Percentiles rank a stretch among this genome's conserved stretches.
Evolutionary conservation across 352 stramenopile genomes (phyloP).

Genomic region (Globisporangium radiosum): DNA sequence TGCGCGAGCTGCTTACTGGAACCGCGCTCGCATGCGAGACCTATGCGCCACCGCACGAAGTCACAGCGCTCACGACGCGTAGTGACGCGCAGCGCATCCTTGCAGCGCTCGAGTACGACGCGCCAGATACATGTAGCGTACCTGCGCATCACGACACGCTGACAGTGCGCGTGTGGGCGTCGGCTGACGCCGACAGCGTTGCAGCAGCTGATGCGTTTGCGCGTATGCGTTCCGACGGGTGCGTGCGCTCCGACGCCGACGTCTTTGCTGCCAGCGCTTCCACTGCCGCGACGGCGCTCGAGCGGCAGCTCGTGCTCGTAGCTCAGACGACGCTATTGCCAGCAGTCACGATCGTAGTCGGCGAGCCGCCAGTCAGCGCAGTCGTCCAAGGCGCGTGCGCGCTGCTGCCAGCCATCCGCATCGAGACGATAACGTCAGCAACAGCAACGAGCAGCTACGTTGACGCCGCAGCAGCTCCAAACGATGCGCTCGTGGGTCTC

Average conservation of each 20-base stretch:
- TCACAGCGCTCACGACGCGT: constrained; percentile 18
- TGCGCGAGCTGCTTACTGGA: constrained; percentile 11
- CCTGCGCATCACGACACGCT: constrained; percentile 3
- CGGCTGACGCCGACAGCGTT: neutral
- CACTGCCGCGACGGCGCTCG: neutral
- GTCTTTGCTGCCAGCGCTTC: neutral
- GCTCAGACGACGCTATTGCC: neutral
- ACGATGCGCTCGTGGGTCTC: neutral
- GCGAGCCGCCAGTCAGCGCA: neutral
- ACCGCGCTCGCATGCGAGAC: constrained; percentile 17
- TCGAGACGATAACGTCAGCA: neutral
- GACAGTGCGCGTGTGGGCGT: neutral
- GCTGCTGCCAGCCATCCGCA: neutral
- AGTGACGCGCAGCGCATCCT: constrained; percentile 22
- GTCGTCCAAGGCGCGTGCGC: neutral
- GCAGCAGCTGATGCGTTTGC: neutral
- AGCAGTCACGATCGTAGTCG: neutral
- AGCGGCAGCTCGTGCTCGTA: constrained; percentile 1
- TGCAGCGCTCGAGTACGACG: constrained; percentile 19
- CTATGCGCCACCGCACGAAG: neutral
- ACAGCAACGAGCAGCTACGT: no score
- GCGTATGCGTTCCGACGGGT: neutral
- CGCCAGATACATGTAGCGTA: neutral
- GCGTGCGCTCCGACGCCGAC: neutral
- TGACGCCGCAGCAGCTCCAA: neutral